Conservation (phyloP, 2,329 filamentous ascomycete species). For the Ceratocystis cubensis region DNA sequence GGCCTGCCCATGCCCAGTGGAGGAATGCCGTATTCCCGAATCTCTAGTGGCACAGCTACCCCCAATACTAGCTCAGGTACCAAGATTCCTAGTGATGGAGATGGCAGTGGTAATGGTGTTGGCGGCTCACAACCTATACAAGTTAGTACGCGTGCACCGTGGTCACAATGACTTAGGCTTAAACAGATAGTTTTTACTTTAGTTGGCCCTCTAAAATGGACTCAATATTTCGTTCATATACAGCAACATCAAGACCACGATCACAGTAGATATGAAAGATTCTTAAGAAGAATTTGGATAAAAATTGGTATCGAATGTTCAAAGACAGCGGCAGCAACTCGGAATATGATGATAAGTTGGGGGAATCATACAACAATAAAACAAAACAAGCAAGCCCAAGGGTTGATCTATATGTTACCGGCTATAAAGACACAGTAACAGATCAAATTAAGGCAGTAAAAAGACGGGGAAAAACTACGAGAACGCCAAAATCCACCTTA, state of each 20-base stretch:
- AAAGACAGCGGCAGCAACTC: constrained; percentile 14
- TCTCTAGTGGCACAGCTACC: constrained; percentile 21
- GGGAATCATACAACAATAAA: constrained; percentile 21
- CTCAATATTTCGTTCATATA: no score
- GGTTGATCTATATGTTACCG: not conserved
- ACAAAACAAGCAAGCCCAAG: constrained; percentile 12
- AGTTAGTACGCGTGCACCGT: constrained; percentile 35
- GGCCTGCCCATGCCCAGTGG: constrained; percentile 23
- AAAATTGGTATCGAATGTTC: constrained; percentile 12
- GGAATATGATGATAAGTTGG: constrained; percentile 15
- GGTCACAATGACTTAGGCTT: constrained; percentile 29
- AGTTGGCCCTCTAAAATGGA: no score
- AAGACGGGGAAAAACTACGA: not conserved
- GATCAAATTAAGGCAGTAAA: constrained; percentile 4
- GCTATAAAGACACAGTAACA: not conserved
- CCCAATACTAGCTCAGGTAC: not conserved
- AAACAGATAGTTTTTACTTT: not conserved
- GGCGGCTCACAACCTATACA: constrained; percentile 15
- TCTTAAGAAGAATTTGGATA: not conserved
- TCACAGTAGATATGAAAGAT: not conserved
- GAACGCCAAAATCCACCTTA: not conserved
- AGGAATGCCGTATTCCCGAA: constrained; percentile 32
- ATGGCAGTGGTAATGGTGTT: not conserved
- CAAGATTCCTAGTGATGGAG: constrained; percentile 17
- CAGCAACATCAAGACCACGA: not conserved